Evolutionary conservation across 164 flowering plant genomes (phyloP).

Genomic region (Chimonanthus praecox): DNA sequence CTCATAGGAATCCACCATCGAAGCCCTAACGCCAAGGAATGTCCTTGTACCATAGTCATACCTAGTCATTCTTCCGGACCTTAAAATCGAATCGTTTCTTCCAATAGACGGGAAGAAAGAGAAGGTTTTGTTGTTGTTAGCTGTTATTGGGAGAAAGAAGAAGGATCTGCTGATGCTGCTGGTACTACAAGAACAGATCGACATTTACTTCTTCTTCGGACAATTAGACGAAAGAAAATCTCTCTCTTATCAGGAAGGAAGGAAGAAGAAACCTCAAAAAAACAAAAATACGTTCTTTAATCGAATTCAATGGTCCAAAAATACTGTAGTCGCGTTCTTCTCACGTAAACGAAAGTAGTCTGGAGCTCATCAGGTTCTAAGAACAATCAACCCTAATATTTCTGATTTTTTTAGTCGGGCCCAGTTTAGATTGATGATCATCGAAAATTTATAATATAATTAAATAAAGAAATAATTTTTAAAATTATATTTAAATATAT

Average conservation of each 20-base stretch:
- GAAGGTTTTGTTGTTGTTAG: background rate
- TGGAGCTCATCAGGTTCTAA: no score
- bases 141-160: no score
- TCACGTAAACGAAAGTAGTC: background rate
- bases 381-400: no score
- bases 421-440: no score
- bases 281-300: no score
- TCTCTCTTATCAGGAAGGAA: no score
- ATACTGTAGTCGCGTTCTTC: background rate
- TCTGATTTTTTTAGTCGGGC: no score
- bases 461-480: no score
- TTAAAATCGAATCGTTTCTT: background rate
- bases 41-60: slow-evolving; percentile 18
- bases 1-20: slow-evolving; percentile 58
- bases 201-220: slow-evolving; percentile 7
- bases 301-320: no score
- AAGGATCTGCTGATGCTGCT: background rate
- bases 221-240: background rate
- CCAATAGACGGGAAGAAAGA: background rate
- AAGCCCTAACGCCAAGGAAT: slow-evolving; percentile 36
- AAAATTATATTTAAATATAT: no score
- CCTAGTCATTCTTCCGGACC: background rate
- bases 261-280: no score
- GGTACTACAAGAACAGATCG: slow-evolving; percentile 14
- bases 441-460: no score